Evolutionary conservation across 2,329 filamentous ascomycete genomes (phyloP).

Genomic region (Anthostomella pinea): DNA sequence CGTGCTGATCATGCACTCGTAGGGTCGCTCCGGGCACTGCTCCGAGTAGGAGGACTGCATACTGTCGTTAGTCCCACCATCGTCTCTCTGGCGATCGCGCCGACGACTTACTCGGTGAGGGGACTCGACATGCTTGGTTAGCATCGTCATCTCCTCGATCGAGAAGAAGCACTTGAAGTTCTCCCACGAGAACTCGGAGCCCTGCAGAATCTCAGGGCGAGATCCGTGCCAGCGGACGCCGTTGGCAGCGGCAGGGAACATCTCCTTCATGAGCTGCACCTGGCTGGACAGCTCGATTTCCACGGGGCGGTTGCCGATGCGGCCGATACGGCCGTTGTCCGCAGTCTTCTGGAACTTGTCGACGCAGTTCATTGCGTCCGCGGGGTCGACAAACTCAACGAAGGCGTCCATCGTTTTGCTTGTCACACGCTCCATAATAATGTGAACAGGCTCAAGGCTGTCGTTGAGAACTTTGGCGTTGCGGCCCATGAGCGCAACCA

Average conservation of each 20-base stretch:
- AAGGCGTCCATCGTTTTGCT: slow-evolving; percentile 46
- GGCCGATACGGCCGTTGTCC: slow-evolving; percentile 36
- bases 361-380: slow-evolving; percentile 53
- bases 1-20: slow-evolving; percentile 63
- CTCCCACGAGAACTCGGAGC: slow-evolving; percentile 41
- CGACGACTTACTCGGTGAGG: slow-evolving; percentile 58
- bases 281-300: slow-evolving; percentile 57
- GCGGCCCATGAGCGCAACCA: slow-evolving; percentile 44
- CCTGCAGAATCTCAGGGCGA: slow-evolving; percentile 38
- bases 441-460: slow-evolving; percentile 41
- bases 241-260: slow-evolving; percentile 54
- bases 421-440: slow-evolving; percentile 46
- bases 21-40: slow-evolving; percentile 62
- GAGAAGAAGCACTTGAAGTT: slow-evolving; percentile 60
- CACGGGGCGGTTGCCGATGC: slow-evolving; percentile 56
- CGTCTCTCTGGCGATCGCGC: too few species aligned
- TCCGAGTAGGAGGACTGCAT: slow-evolving; percentile 56
- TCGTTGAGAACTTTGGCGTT: slow-evolving; percentile 41
- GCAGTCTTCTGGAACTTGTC: slow-evolving; percentile 39
- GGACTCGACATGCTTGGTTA: slow-evolving; percentile 61
- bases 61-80: too few species aligned
- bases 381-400: slow-evolving; percentile 42
- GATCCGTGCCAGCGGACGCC: slow-evolving; percentile 55
- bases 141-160: slow-evolving; percentile 61
- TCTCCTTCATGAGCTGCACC: slow-evolving; percentile 54